These are phyloP conservation scores for Aspergillus campestris DNA, from an alignment of 495 filamentous ascomycete genomes.

Conservation along the genomic window DNA sequence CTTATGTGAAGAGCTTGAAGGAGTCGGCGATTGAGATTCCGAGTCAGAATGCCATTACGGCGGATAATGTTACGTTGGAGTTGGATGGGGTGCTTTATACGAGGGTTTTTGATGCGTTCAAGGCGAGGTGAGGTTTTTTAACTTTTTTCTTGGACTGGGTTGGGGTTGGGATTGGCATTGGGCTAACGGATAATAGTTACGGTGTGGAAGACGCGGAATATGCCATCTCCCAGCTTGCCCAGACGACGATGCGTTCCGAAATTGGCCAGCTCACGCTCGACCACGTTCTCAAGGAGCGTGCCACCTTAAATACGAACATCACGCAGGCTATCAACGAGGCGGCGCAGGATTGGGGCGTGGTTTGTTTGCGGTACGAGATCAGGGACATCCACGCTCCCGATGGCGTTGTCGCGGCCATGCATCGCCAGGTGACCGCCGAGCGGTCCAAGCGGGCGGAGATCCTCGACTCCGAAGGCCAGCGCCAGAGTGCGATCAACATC, in stretches of 20 bases:
- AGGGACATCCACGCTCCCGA: constrained; percentile 95
- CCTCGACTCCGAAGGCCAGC: constrained; percentile 88
- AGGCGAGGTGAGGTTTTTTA: constrained; percentile 59
- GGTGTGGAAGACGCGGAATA: constrained; percentile 98
- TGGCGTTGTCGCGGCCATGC: constrained; percentile 92
- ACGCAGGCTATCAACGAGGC: constrained; percentile 97
- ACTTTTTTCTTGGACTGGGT: not conserved
- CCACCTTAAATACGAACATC: constrained; percentile 92
- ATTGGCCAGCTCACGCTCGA: constrained; percentile 95
- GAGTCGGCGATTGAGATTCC: constrained; percentile 95
- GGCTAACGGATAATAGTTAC: constrained; percentile 50
- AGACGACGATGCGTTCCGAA: constrained; percentile 97
- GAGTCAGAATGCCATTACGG: constrained; percentile 91
- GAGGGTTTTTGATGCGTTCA: constrained; percentile 92
- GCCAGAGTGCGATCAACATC: constrained; percentile 96
- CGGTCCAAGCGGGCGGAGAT: constrained; percentile 96
- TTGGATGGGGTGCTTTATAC: constrained; percentile 94
- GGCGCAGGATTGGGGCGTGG: constrained; percentile 90
- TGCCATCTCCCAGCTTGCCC: constrained; percentile 93
- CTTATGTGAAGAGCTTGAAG: constrained; percentile 96
- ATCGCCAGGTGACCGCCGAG: constrained; percentile 94
- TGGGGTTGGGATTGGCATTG: constrained; percentile 2
- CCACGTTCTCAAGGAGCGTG: constrained; percentile 94
- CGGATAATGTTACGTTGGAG: constrained; percentile 95
- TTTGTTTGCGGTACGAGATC: constrained; percentile 95